Base-by-base conservation (phyloP, 805 yeast species). In the Saccharomycopsis vini region DNA sequence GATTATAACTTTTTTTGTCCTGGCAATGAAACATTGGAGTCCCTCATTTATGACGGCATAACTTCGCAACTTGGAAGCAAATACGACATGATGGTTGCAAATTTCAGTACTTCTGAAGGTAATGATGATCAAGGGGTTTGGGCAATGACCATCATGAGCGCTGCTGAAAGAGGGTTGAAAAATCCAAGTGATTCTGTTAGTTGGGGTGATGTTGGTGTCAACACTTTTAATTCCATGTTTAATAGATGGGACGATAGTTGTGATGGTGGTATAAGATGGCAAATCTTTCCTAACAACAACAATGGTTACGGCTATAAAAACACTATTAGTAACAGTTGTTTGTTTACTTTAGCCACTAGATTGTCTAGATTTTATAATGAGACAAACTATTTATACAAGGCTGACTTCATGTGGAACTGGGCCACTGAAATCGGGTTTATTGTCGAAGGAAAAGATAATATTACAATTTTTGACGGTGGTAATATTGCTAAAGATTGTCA, bases 181-280 rank as follows among this genome's bases (percentile, higher is more conserved):
- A 57, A 60, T 21, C 70, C 73, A 3, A 36, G 45, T 0, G 55
- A 53, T 33, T 6, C 15, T n/a, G 55, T 54, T 24, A 49, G 54
- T 35, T 62, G 66, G 66, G 53, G 54, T 37, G 31, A 59, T 20
- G 51, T 62, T 46, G 57, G 58, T 1, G 61, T 57, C 49, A 63
- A 62, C 12, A 56, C 57, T 20, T 59, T 54, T 55, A 60, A 62
- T 46, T 53, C 62, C 38, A 62, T 62, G 64, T 44, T 49, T 40
- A 32, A 28, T 18, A 24, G 89, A 53, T 83, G 92, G 92, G 89
- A 82, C 56, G 52, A 59, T 5, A 56, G 50, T 4, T 79, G 85
- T 56, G 68, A 67, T 21, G 86, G 86, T 43, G 85, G 85, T 3
- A 59, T 79, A 36, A 71, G 84, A 64, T 79, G 85, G 86, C 86